Conservation (phyloP, 257 asterid species). For the Marsdenia floribunda region DNA sequence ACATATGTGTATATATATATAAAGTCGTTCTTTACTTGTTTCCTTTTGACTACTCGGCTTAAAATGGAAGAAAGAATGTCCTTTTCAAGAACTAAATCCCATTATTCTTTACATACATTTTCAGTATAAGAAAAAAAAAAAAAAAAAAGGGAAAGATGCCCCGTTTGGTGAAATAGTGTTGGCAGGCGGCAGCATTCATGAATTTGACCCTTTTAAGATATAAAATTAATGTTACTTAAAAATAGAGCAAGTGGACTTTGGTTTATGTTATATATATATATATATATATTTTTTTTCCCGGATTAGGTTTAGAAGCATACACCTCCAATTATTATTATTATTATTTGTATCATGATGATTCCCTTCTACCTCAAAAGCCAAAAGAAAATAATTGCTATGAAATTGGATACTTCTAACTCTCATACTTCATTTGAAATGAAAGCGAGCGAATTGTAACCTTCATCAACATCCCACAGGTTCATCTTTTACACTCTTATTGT, state of each 20-base stretch:
- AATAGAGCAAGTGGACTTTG: background rate
- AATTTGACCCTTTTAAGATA: background rate
- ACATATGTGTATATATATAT: too few species aligned
- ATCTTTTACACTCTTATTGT: too few species aligned
- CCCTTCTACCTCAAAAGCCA: background rate
- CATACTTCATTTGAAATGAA: too few species aligned
- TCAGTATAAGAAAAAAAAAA: background rate
- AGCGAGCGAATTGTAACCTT: too few species aligned
- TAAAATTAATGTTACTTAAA: background rate
- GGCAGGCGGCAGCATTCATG: background rate
- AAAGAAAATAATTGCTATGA: background rate
- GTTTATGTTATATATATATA: too few species aligned
- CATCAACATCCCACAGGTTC: too few species aligned
- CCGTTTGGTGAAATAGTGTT: background rate
- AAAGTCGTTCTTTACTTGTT: too few species aligned
- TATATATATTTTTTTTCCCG: background rate
- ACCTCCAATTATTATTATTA: background rate
- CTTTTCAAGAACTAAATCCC: background rate
- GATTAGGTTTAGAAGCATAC: constrained; percentile 5
- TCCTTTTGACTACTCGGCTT: too few species aligned
- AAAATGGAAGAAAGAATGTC: constrained; percentile 13
- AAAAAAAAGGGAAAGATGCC: too few species aligned
- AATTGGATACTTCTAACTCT: too few species aligned
- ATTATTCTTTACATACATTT: background rate
- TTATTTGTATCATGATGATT: background rate